phyloP scores from a whole-genome alignment of 148 eudicot species.

The Rhododendron molle region DNA sequence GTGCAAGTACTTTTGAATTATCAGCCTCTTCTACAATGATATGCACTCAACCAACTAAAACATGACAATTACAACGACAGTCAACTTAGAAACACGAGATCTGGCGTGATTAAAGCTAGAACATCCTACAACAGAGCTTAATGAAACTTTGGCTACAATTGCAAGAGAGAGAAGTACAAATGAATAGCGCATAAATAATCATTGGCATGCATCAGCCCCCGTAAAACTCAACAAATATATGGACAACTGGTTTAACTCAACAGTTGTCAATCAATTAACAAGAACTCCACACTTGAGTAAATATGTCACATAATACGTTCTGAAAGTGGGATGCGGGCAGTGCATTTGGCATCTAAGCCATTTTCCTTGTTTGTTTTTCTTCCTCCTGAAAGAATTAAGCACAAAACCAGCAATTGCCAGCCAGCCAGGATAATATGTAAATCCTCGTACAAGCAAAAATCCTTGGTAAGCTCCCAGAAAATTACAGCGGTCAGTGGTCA shows the following conservation, averaged over 20 bases:
- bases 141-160: background rate
- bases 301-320: background rate
- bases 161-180: background rate
- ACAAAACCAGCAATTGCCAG: background rate
- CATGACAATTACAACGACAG: too few species aligned
- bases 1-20: background rate
- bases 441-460: background rate
- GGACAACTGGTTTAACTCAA: background rate
- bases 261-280: background rate
- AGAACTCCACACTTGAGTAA: background rate
- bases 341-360: background rate
- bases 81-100: background rate
- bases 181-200: background rate
- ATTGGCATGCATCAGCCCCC: background rate
- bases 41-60: background rate
- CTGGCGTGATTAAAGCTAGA: background rate
- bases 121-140: background rate
- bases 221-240: background rate
- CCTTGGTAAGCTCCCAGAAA: background rate
- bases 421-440: background rate
- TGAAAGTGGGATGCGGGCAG: background rate
- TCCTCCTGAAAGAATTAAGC: background rate
- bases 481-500: background rate
- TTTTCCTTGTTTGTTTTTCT: background rate
- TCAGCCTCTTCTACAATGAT: background rate